phyloP scores from a whole-genome alignment of 2,329 filamentous ascomycete species.

The Fusarium aywerte region DNA sequence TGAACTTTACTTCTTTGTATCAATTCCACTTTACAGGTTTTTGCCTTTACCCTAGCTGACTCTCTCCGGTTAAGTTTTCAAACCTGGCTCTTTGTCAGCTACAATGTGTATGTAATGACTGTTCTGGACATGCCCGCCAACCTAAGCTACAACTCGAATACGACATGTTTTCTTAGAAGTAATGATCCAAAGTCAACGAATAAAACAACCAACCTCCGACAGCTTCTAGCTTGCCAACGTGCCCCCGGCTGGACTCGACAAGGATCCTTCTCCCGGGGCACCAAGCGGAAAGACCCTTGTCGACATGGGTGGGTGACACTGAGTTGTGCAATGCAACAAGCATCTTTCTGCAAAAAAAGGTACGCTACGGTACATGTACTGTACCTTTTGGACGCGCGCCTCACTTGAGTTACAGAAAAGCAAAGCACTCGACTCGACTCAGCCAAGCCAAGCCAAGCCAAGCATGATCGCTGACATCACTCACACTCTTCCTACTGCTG shows the following conservation, averaged over 20 bases:
- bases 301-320: conserved; percentile 37
- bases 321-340: conserved; percentile 25
- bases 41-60: neutral
- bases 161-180: conserved; percentile 1
- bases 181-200: conserved; percentile 14
- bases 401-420: conserved; percentile 23
- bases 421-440: too few species aligned
- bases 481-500: neutral
- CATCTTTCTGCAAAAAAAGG: neutral
- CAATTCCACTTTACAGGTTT: neutral
- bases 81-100: too few species aligned
- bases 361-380: neutral
- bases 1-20: too few species aligned
- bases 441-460: conserved; percentile 5
- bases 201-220: conserved; percentile 9
- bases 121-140: neutral
- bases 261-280: conserved; percentile 30
- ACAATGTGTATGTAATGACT: neutral
- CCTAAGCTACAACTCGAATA: neutral
- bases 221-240: conserved; percentile 19
- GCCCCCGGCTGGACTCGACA: conserved; percentile 18
- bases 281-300: conserved; percentile 36
- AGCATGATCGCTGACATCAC: conserved; percentile 45
- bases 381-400: conserved; percentile 26
- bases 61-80: neutral